phyloP scores from a whole-genome alignment of 345 rosid species.

The Draba incana region DNA sequence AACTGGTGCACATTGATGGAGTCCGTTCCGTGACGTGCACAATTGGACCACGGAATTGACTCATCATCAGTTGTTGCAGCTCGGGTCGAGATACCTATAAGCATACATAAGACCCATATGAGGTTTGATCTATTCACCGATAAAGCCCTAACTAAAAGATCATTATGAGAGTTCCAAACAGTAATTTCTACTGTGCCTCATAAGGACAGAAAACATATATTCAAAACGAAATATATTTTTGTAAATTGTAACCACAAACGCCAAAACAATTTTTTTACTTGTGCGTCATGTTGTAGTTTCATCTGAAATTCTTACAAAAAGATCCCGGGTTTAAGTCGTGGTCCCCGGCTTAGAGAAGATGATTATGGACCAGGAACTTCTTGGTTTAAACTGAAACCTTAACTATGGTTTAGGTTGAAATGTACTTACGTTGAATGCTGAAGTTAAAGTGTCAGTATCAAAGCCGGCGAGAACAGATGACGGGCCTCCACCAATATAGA shows the following conservation, averaged over 20 bases:
- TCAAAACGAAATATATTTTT: no score
- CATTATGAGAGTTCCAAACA: neutral
- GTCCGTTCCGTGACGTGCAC: constrained; percentile 52
- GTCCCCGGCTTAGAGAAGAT: no score
- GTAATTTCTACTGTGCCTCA: neutral
- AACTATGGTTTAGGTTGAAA: neutral
- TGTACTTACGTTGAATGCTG: constrained; percentile 73
- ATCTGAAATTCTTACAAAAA: no score
- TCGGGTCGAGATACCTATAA: constrained; percentile 57
- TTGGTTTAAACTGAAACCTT: no score
- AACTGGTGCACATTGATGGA: constrained; percentile 59
- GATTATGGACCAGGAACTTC: no score
- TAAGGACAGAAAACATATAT: no score
- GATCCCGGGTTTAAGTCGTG: no score
- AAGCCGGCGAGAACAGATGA: constrained; percentile 71
- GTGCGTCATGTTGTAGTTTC: no score
- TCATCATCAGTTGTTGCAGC: constrained; percentile 46
- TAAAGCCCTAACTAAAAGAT: neutral
- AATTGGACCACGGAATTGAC: constrained; percentile 59
- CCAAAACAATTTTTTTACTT: no score
- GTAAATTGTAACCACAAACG: no score
- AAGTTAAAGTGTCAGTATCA: constrained; percentile 57
- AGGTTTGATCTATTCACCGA: neutral
- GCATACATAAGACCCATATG: neutral
- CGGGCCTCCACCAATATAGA: constrained; percentile 88